Evolutionary conservation across 495 filamentous ascomycete species (phyloP).

Genomic region (Podospora appendiculata): DNA sequence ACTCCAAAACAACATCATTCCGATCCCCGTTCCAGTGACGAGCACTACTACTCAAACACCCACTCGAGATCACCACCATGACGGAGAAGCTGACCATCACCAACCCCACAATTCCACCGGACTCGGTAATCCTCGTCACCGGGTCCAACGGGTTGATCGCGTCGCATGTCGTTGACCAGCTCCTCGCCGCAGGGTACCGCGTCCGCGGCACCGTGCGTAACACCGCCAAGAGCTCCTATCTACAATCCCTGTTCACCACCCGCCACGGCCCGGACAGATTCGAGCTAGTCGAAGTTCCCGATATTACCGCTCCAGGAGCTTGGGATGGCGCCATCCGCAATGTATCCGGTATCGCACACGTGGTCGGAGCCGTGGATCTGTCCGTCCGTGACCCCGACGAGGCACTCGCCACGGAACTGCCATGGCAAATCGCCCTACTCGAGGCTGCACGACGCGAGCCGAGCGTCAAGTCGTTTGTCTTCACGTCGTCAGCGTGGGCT

Average conservation of each 20-base stretch:
- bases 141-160: conserved; percentile 51
- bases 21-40: too few relatives aligned
- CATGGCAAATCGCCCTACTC: conserved; percentile 19
- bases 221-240: conserved; percentile 6
- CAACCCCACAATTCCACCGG: conserved; percentile 9
- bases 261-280: conserved; percentile 16
- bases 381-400: conserved; percentile 14
- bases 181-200: conserved; percentile 41
- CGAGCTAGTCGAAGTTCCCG: conserved; percentile 16
- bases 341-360: conserved; percentile 20
- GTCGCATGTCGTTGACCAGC: conserved; percentile 40
- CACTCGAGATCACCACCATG: neutral
- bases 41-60: too few relatives aligned
- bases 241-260: conserved; percentile 10
- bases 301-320: conserved; percentile 9
- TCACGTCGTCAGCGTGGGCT: conserved; percentile 25
- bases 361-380: conserved; percentile 14
- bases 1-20: too few relatives aligned
- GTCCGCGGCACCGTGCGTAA: conserved; percentile 46
- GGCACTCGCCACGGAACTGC: conserved; percentile 15
- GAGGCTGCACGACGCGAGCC: conserved; percentile 14
- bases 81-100: conserved; percentile 1
- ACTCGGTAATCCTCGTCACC: conserved; percentile 40
- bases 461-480: conserved; percentile 18
- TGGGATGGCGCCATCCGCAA: conserved; percentile 16